Evolutionary conservation across 2,329 filamentous ascomycete genomes (phyloP), one percentile per base, ranked within the genome.

Genomic region (Sporothrix schenckii): DNA sequence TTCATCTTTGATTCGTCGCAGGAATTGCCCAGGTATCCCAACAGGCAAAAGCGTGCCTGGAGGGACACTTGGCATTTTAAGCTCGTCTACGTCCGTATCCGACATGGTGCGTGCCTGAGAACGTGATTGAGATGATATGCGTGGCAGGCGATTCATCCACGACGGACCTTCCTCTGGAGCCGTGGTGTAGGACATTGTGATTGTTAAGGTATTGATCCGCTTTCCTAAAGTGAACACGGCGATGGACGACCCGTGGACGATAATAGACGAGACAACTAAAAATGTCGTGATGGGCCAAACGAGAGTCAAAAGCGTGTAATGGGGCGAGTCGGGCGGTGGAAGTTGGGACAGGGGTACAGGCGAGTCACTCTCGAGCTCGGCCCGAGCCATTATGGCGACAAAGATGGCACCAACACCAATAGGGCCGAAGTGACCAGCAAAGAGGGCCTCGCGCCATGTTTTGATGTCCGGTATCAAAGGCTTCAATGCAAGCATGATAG

Each of bases 331-430:
- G 0, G 82, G 78, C 0, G 87, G 80, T 0, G 92, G 89, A 19
- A 91, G 78, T 53, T 84, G 81, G 4, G 88, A 82, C 2, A 93
- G 81, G 0, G 95, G 95, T 7, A 95, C 92, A 0, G 93, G 91
- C 10, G 85, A 83, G 21, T 89, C 87, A 2, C 87, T 89, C 78
- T 97, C 93, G 21, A 99, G 80, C 79, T 99, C 95, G n/a, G 93
- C 94, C 77, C 94, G 87, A 21, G 95, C 93, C 63, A 99, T 84
- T 71, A 99, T 97, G 24, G 93, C 93, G 63, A 97, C 91, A 74
- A 99, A 99, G 71, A 99, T 94, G 73, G 94, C 95, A 72, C 95
- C 95, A 68, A 99, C 95, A 68, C 95, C 95, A 75, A 99, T 98
- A 39, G 95, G 95, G 7, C 95, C 95, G 77, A 99, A 99, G 79